Conservation (phyloP, 495 filamentous ascomycete species). For the Aspergillus sclerotiicarbonarius region DNA sequence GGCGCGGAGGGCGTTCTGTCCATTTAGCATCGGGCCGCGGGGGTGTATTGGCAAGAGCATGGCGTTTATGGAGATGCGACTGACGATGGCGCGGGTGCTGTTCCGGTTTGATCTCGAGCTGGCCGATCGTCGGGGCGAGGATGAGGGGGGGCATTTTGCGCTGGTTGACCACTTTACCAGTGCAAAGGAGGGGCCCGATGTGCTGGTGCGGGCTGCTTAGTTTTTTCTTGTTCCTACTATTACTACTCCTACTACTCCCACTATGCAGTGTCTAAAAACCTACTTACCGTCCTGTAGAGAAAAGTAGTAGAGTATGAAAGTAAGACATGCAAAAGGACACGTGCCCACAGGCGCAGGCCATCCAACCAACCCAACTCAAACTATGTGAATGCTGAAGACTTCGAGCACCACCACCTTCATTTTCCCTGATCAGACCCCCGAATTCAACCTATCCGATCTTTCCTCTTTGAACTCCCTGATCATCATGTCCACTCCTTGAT, state of each 20-base stretch:
- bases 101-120: slow-evolving; percentile 47
- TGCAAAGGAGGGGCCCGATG: slow-evolving; percentile 46
- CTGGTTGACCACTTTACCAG: slow-evolving; percentile 50
- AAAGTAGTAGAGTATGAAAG: background rate
- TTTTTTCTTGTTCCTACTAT: background rate
- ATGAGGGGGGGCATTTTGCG: slow-evolving; percentile 39
- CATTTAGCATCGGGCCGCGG: slow-evolving; percentile 56
- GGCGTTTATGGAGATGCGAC: slow-evolving; percentile 53
- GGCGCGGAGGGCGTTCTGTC: slow-evolving; percentile 48
- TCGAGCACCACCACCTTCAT: background rate
- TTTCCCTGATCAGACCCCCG: background rate
- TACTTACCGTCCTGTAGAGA: background rate
- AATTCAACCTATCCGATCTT: too few relatives aligned
- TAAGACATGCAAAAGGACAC: slow-evolving; percentile 8
- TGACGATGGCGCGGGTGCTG: slow-evolving; percentile 50
- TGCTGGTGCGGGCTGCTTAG: slow-evolving; percentile 24
- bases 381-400: background rate
- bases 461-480: background rate
- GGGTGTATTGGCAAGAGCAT: slow-evolving; percentile 59
- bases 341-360: slow-evolving; percentile 15
- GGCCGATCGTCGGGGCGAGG: slow-evolving; percentile 41
- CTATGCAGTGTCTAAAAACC: too few relatives aligned
- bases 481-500: background rate
- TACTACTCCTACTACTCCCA: background rate
- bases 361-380: background rate